Conservation (phyloP, 1,284 basidiomycete species). For the Boletus austroedulis region DNA sequence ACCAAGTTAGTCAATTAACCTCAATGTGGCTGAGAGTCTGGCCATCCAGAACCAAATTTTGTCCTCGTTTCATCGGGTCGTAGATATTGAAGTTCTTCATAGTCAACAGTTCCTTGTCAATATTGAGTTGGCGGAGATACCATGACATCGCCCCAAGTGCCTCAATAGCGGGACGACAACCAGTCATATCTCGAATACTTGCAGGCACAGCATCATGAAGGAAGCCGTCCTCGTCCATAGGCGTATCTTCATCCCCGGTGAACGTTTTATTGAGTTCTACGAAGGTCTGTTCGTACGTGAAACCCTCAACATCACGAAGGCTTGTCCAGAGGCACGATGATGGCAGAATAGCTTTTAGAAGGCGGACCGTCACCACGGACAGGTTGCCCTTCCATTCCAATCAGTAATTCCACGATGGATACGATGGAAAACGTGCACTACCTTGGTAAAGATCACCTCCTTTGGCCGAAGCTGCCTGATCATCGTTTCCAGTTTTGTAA, state of each 20-base stretch:
- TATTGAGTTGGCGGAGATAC: conserved; percentile 90
- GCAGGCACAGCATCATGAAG: conserved; percentile 62
- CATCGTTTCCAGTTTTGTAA: conserved; percentile 91
- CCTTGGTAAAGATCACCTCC: conserved; percentile 92
- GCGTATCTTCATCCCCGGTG: conserved; percentile 44
- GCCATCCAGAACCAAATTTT: conserved; percentile 85
- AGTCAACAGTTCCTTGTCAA: conserved; percentile 88
- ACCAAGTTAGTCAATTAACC: conserved; percentile 41
- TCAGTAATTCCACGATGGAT: not conserved
- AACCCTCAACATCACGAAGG: conserved; percentile 80
- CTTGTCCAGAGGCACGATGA: conserved; percentile 84
- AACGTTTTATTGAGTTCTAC: conserved; percentile 72
- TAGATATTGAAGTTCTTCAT: conserved; percentile 97
- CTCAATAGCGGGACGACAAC: conserved; percentile 68
- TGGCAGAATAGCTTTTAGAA: conserved; percentile 79
- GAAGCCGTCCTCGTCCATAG: conserved; percentile 43
- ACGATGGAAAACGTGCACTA: conserved; percentile 29
- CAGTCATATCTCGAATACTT: conserved; percentile 70
- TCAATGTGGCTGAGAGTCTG: conserved; percentile 93
- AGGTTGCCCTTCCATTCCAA: conserved; percentile 66
- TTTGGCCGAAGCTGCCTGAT: conserved; percentile 92
- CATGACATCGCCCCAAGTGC: conserved; percentile 89
- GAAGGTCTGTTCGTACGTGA: conserved; percentile 70
- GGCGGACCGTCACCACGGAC: conserved; percentile 74
- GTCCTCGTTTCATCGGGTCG: conserved; percentile 86